These are phyloP conservation scores for Aspergillus sp. DNA, from an alignment of 2,329 filamentous ascomycete genomes.

Conservation along the genomic window DNA sequence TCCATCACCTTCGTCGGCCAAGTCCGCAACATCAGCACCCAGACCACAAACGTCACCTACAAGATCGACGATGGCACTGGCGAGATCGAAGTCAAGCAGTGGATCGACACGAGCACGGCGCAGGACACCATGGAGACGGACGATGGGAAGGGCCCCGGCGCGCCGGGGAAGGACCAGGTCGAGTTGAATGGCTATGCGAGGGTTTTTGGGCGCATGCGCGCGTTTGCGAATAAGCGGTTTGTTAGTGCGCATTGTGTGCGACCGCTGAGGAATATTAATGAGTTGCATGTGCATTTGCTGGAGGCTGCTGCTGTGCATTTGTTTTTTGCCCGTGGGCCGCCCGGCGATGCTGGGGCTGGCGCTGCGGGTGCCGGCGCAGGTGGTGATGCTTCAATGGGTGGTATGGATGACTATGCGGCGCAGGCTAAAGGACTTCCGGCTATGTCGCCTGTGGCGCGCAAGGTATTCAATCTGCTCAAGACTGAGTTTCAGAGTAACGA, in stretches of 20 bases:
- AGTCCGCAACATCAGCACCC: constrained; percentile 76
- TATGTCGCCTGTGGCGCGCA: constrained; percentile 55
- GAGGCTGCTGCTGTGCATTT: constrained; percentile 87
- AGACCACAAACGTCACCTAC: constrained; percentile 87
- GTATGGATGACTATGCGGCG: constrained; percentile 23
- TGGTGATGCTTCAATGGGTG: constrained; percentile 24
- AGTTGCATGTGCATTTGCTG: constrained; percentile 85
- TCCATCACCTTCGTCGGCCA: constrained; percentile 84
- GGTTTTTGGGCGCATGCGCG: constrained; percentile 77
- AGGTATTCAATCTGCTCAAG: constrained; percentile 64
- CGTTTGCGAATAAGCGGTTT: constrained; percentile 75
- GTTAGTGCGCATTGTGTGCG: constrained; percentile 75
- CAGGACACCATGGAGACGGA: constrained; percentile 42
- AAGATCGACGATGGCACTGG: constrained; percentile 93
- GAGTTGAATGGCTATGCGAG: constrained; percentile 73
- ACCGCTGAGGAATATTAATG: constrained; percentile 76
- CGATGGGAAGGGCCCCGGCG: constrained; percentile 33
- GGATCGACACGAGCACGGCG: constrained; percentile 37
- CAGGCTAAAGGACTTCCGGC: constrained; percentile 35
- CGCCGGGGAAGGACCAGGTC: constrained; percentile 49
- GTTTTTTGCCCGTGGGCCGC: constrained; percentile 66
- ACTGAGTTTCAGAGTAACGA: constrained; percentile 67
- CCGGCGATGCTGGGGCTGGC: constrained; percentile 39
- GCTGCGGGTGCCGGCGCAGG: constrained; percentile 36
- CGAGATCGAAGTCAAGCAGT: constrained; percentile 64